Evolutionary conservation across 306 rosid species (phyloP), one percentile per base, ranked within the genome.

Genomic region (Astragalus glycyphyllos): DNA sequence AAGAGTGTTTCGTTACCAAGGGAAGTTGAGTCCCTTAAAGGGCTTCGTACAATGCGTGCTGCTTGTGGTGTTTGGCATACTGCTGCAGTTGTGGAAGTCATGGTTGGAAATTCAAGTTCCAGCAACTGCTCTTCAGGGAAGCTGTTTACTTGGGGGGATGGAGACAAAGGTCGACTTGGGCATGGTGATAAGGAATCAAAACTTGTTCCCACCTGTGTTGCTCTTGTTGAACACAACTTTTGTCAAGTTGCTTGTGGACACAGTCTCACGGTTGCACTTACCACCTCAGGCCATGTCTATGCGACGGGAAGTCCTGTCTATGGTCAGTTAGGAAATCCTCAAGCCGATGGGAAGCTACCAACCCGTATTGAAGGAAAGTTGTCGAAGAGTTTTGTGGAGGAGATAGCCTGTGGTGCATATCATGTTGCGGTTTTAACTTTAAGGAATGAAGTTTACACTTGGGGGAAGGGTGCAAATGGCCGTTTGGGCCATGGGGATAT

Each of bases 1-100:
- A 80, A 79, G 61, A 94, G 89, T 72, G 84, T 86, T 75, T 89
- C 92, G 40, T 71, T 94, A 65, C 99, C 99, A 32, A 89, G 92
- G 86, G 99, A 94, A 86, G 96, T 94, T 49, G 99, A 94, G 73
- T 91, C 97, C 74, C 89, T 91, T 8, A 94, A 91, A 87, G 99
- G 99, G 65, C 96, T 94, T 59, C 96, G 97, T 14, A 91, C 96
- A 41, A 97, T 94, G 69, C 90, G 86, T 72, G 99, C 96, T 65
- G 87, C 99, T 61, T 94, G 99, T 84, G 99, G 99, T 56, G 99
- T 89, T 81, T 94, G 99, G 99, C 99, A 94, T 72, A 90, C 99
- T 64, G 99, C 99, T 80, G 99, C 99, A 15, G 95, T 94, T 68
- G 96, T 94, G 60, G 99, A 94, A 87, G 95, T 94, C 84, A 91